Conservation (phyloP, 1,139 yeast genomes). For the Yamadazyma membranifaciens region DNA sequence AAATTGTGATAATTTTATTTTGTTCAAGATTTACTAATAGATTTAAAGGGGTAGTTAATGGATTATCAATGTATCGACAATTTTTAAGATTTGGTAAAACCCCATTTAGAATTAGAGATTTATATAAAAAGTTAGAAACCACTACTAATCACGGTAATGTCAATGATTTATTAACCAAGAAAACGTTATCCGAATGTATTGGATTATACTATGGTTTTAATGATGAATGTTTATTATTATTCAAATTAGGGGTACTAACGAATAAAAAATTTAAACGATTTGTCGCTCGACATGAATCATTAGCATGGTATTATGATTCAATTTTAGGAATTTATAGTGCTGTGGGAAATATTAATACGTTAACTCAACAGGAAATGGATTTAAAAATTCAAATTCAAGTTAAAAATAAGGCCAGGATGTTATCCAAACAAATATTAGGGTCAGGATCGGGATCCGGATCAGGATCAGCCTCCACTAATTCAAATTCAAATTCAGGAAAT, state of each 20-base stretch:
- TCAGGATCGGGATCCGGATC: no score
- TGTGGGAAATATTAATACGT: conserved; percentile 34
- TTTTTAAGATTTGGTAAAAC: conserved; percentile 70
- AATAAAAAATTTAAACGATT: conserved; percentile 32
- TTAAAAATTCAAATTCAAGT: conserved; percentile 40
- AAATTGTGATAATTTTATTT: conserved; percentile 35
- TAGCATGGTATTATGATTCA: conserved; percentile 67
- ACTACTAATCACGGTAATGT: conserved; percentile 13
- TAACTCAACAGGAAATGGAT: conserved; percentile 45
- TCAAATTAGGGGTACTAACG: conserved; percentile 51
- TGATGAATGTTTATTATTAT: conserved; percentile 58
- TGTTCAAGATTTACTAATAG: conserved; percentile 31
- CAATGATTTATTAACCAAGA: conserved; percentile 35
- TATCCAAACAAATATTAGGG: conserved; percentile 39
- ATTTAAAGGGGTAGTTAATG: conserved; percentile 42
- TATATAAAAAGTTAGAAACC: conserved; percentile 22
- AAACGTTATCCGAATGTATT: conserved; percentile 45
- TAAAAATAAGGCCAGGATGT: conserved; percentile 33
- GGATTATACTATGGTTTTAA: conserved; percentile 61
- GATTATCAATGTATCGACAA: conserved; percentile 63
- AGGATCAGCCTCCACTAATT: conserved; percentile 4
- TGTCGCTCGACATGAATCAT: conserved; percentile 52
- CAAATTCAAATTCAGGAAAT: conserved; percentile 10
- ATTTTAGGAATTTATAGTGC: conserved; percentile 52
- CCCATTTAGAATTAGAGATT: conserved; percentile 52